Evolutionary conservation across 257 asterid species (phyloP), one percentile per base, ranked within the genome.

Genomic region (Forsythia viridissima): DNA sequence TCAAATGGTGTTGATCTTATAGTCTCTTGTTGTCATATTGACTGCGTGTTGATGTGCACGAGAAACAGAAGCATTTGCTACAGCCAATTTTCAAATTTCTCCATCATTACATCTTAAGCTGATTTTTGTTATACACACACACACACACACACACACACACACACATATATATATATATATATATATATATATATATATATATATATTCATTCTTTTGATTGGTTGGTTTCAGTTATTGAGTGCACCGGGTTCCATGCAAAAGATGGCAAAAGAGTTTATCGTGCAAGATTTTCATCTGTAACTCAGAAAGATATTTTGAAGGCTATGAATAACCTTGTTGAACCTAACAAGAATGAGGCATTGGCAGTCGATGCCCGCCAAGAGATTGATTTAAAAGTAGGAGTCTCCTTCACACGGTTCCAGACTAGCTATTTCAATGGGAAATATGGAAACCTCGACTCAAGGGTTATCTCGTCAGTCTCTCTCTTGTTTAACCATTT

Each of bases 341-440:
- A 84, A 82, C 97, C 98, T 59, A 91, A 93, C 87, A 85, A 88
- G 82, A 90, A 93, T 75, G 98, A 93, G 90, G 91, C 98, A 73
- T 75, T 92, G 84, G 94, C 98, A 66, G 98, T 93, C 74, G 98
- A 93, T 87, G 95, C 96, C 71, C 98, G 97, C 75, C 98, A 93
- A 83, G 97, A 93, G 89, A 93, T 93, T 79, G 98, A 93, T 89
- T 87, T 93, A 91, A 93, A 93, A 92, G 92, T 93, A 84, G 98
- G 98, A 84, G 97, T 93, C 81, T 91, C 98, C 84, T 93, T 93
- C 86, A 93, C 98, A 66, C 87, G 98, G 76, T 93, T 92, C 80
- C 98, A 93, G 82, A 93, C 98, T 13, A 84, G 95, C 85, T 93
- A 86, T 88, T 93, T 93, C 91, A 92, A 92, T 73, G 98, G 98